Evolutionary conservation across 2,329 filamentous ascomycete species (phyloP).

Genomic region (Monosporascus sp.): DNA sequence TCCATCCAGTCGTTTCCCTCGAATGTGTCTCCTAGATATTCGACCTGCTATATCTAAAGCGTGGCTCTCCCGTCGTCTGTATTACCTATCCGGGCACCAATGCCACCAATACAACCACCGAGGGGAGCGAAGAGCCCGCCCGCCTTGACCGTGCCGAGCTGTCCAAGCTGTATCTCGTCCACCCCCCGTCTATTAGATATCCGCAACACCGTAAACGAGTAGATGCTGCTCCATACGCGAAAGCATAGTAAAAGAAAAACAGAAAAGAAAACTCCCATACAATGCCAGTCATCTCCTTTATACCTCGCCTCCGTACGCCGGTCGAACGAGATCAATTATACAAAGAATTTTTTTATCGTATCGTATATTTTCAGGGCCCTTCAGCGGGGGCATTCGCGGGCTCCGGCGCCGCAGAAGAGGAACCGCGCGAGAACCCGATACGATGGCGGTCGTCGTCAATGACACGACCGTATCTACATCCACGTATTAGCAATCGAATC

Average conservation of each 20-base stretch:
- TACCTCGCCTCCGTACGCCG: neutral
- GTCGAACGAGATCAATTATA: neutral
- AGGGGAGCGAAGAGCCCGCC: too few relatives aligned
- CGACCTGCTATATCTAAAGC: too few relatives aligned
- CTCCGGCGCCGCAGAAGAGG: neutral
- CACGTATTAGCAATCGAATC: too few relatives aligned
- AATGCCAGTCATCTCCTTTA: neutral
- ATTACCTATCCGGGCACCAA: too few relatives aligned
- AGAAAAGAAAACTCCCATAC: neutral
- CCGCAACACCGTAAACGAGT: neutral
- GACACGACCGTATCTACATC: conserved; percentile 17
- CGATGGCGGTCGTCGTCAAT: conserved; percentile 16
- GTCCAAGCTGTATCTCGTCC: neutral
- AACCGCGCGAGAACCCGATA: conserved; percentile 10
- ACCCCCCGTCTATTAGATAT: neutral
- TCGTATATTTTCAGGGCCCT: neutral
- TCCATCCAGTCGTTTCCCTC: too few relatives aligned
- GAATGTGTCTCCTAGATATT: too few relatives aligned
- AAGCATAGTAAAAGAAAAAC: neutral
- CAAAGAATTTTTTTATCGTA: neutral
- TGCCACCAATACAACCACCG: too few relatives aligned
- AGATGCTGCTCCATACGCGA: too few relatives aligned
- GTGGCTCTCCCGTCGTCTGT: too few relatives aligned
- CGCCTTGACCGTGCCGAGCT: too few relatives aligned
- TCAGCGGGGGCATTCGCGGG: neutral